These are phyloP conservation scores for Leccinum uliginosum DNA, from an alignment of 768 basidiomycete species.

Conservation along the genomic window DNA sequence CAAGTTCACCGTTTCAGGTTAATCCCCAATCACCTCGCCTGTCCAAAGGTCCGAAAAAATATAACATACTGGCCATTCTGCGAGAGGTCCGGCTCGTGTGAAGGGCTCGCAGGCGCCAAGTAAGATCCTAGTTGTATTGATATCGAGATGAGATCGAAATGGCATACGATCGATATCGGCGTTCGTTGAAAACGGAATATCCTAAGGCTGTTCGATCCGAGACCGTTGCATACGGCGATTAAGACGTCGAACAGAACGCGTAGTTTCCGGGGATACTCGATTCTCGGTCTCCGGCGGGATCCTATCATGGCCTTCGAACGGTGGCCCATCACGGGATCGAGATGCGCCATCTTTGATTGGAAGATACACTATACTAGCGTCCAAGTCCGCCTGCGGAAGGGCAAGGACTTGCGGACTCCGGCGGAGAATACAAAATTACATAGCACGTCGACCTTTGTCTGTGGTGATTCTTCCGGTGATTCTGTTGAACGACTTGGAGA, in stretches of 20 bases:
- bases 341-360: background rate
- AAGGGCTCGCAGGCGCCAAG: slow-evolving; percentile 14
- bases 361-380: background rate
- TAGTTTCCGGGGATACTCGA: background rate
- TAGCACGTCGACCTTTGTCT: background rate
- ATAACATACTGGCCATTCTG: background rate
- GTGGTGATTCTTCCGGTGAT: background rate
- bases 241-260: background rate
- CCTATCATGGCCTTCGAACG: background rate
- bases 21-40: background rate
- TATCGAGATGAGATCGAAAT: background rate
- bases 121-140: slow-evolving; percentile 21
- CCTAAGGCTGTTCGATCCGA: background rate
- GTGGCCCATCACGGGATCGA: background rate
- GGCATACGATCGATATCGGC: background rate
- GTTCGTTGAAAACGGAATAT: background rate
- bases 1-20: background rate
- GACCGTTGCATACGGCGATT: slow-evolving; percentile 15
- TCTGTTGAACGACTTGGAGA: background rate
- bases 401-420: background rate
- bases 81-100: background rate
- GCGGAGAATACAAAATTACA: background rate
- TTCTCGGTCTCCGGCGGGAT: slow-evolving; percentile 2
- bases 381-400: too few species aligned
- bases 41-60: background rate